phyloP scores from a whole-genome alignment of 805 yeast genomes.

The Ogataea polymorpha region DNA sequence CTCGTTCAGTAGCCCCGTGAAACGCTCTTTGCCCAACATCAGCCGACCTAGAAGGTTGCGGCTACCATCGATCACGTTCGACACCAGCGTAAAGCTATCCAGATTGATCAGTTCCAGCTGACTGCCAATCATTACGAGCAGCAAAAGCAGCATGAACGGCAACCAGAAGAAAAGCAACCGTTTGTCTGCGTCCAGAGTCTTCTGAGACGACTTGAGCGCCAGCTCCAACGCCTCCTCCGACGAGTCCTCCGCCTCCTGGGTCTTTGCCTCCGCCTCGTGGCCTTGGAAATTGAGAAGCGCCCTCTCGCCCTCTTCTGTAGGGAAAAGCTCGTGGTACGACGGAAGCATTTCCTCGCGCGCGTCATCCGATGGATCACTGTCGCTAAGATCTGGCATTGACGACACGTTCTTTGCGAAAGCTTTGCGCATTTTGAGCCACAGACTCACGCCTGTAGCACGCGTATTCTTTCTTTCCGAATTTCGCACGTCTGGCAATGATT shows the following conservation, averaged over 20 bases:
- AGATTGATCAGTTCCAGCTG: constrained; percentile 26
- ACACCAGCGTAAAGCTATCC: constrained; percentile 19
- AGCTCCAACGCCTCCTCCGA: constrained; percentile 14
- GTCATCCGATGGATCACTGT: constrained; percentile 12
- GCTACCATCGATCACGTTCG: constrained; percentile 36
- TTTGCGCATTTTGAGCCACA: constrained; percentile 33
- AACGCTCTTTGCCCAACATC: constrained; percentile 46
- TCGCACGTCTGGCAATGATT: neutral
- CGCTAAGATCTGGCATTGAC: constrained; percentile 10
- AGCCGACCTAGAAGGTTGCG: constrained; percentile 45
- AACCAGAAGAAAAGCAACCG: constrained; percentile 90
- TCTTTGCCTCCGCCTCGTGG: constrained; percentile 18
- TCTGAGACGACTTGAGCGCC: constrained; percentile 33
- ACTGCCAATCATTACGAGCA: constrained; percentile 37
- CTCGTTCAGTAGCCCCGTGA: constrained; percentile 34
- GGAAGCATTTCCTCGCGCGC: constrained; percentile 53
- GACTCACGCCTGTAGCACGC: constrained; percentile 22
- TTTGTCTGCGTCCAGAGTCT: constrained; percentile 64
- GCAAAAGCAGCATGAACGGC: constrained; percentile 62
- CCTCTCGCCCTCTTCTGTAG: constrained; percentile 39
- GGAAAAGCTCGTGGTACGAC: constrained; percentile 72
- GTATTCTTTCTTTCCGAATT: constrained; percentile 3
- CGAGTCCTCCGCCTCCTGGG: neutral
- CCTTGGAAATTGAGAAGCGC: constrained; percentile 30
- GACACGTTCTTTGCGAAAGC: constrained; percentile 21